Evolutionary conservation across 2,329 filamentous ascomycete species (phyloP).

Genomic region (Ophiosphaerella korrae): DNA sequence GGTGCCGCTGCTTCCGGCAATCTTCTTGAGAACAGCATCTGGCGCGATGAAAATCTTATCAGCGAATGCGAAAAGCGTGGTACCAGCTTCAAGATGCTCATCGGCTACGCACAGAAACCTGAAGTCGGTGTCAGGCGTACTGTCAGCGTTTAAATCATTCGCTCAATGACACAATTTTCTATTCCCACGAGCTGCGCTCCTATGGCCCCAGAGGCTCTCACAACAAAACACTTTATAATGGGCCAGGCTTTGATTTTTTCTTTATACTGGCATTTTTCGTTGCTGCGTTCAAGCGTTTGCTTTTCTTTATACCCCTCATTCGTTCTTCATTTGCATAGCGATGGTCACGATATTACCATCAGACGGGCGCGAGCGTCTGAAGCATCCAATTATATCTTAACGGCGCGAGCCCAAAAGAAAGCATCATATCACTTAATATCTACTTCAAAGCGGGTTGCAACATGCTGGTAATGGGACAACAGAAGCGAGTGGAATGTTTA

Average conservation of each 20-base stretch:
- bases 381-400: conserved; percentile 2
- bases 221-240: conserved; percentile 14
- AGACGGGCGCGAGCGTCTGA: conserved; percentile 34
- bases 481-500: background rate
- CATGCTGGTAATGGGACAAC: conserved; percentile 44
- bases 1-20: conserved; percentile 40
- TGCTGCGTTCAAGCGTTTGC: conserved; percentile 46
- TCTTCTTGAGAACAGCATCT: conserved; percentile 68
- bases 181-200: conserved; percentile 41
- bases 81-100: conserved; percentile 86
- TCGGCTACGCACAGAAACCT: conserved; percentile 88
- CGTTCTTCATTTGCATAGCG: conserved; percentile 35
- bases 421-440: conserved; percentile 13
- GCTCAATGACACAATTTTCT: background rate
- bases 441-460: conserved; percentile 22
- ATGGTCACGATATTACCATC: conserved; percentile 24
- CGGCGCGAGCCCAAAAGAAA: conserved; percentile 13
- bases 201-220: conserved; percentile 29
- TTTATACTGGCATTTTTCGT: conserved; percentile 9
- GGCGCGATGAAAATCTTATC: conserved; percentile 75
- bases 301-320: conserved; percentile 43
- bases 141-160: conserved; percentile 51
- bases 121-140: conserved; percentile 53
- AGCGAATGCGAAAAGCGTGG: conserved; percentile 84
- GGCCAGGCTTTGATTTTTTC: conserved; percentile 13